These are phyloP conservation scores for Zymoseptoria brevis DNA, from an alignment of 2,329 filamentous ascomycete species.

Conservation along the genomic window DNA sequence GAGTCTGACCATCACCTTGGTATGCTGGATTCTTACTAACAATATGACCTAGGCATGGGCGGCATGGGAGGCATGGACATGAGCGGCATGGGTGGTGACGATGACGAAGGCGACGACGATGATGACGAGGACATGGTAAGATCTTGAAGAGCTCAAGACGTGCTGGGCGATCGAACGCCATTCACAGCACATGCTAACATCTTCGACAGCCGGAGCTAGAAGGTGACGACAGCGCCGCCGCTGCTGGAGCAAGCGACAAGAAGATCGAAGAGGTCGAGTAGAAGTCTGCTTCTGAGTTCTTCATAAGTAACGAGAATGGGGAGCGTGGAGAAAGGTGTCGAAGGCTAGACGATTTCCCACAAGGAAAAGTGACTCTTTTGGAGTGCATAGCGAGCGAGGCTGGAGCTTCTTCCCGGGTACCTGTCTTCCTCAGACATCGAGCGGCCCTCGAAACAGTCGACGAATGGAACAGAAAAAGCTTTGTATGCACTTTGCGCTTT, in stretches of 20 bases:
- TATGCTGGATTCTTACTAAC: background rate
- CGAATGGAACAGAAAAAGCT: background rate
- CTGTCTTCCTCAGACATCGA: background rate
- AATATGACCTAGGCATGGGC: constrained; percentile 31
- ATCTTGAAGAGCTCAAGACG: background rate
- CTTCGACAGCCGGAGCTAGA: constrained; percentile 48
- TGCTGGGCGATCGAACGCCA: constrained; percentile 62
- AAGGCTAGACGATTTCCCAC: background rate
- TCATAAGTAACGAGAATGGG: background rate
- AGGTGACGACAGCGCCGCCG: constrained; percentile 43
- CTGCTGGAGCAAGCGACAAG: constrained; percentile 24
- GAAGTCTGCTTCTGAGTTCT: constrained; percentile 1
- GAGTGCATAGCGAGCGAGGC: background rate
- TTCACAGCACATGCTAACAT: background rate
- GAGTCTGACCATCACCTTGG: constrained; percentile 42
- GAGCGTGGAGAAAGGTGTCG: background rate
- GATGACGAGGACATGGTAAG: constrained; percentile 44
- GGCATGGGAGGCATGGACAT: constrained; percentile 37
- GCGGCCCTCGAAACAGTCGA: background rate
- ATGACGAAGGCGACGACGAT: constrained; percentile 54
- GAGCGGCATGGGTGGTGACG: constrained; percentile 28
- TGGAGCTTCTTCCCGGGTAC: background rate
- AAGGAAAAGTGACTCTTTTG: background rate
- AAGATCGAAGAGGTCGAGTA: constrained; percentile 43
- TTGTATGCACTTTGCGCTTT: background rate